Conservation (phyloP, 2,329 filamentous ascomycete genomes). For the Aspergillus ustus region DNA sequence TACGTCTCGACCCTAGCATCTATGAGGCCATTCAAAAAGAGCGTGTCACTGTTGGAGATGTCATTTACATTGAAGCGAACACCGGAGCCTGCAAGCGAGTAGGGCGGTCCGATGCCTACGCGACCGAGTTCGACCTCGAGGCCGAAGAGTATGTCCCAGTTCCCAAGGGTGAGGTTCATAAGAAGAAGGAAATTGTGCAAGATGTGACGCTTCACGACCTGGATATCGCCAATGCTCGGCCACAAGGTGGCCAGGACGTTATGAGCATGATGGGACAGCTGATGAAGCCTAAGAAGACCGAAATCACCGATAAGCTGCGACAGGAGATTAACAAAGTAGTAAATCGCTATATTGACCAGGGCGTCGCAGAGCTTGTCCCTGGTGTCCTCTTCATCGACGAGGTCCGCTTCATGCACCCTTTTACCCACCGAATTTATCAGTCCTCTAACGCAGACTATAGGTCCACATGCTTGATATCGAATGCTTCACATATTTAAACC, state of each 20-base stretch:
- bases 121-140: slow-evolving; percentile 97
- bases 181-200: slow-evolving; percentile 99
- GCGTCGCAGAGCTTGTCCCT: slow-evolving; percentile 95
- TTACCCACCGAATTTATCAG: slow-evolving; percentile 30
- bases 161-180: slow-evolving; percentile 98
- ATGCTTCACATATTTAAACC: slow-evolving; percentile 98
- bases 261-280: slow-evolving; percentile 99
- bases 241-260: slow-evolving; percentile 96
- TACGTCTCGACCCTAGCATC: slow-evolving; percentile 94
- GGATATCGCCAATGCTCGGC: slow-evolving; percentile 91
- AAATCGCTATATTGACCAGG: slow-evolving; percentile 98
- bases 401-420: slow-evolving; percentile 56
- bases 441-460: slow-evolving; percentile 49
- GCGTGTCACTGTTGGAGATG: slow-evolving; percentile 91
- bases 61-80: slow-evolving; percentile 99
- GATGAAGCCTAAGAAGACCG: slow-evolving; percentile 99
- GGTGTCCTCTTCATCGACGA: slow-evolving; percentile 99
- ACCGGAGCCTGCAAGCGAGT: slow-evolving; percentile 98
- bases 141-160: slow-evolving; percentile 99
- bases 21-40: slow-evolving; percentile 99
- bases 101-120: slow-evolving; percentile 93
- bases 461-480: slow-evolving; percentile 99
- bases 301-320: slow-evolving; percentile 97
- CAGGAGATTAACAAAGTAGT: slow-evolving; percentile 99
- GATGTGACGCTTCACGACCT: slow-evolving; percentile 97